Base-by-base conservation (phyloP, 495 filamentous ascomycete genomes). In the Annulohypoxylon stygium region DNA sequence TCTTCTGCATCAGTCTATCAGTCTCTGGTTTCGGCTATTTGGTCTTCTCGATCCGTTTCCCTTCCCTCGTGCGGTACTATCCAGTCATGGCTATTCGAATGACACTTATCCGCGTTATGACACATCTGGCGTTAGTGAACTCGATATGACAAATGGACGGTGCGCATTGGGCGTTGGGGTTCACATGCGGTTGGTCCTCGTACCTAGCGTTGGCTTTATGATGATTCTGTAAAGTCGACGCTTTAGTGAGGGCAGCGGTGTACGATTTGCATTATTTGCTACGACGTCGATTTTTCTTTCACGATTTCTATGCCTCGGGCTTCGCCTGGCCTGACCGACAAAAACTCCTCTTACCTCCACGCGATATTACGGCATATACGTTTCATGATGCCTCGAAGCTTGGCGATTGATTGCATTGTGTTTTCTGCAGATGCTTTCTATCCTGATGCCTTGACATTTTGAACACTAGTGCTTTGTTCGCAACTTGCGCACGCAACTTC, bases 21-120 rank as follows among this genome's bases (percentile, higher is more conserved):
- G 53, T 61, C 76, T 69, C 71, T 72, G 77, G 77, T 78, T 78
- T 66, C 71, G 61, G 69, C 72, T 75, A 51, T 63, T 70, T 51
- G 72, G 67, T 67, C 59, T 67, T 65, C 62, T 70, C 48, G 36
- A 23, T 70, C 64, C 47, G 36, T 50, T 63, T 61, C 67, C 67
- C 58, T 64, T 43, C 57, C 50, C 50, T 39, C 58, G 34, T 67
- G 63, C 36, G 43, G 26, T 63, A 18, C 48, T 58, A 50, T 74
- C 41, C 65, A 61, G 64, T 64, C 47, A 41, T 51, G 63, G 58
- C 48, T 57, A 45, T 64, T 75, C 67, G 43, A 75, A 75, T 54
- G n/a, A 63, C 45, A 67, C 71, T 70, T 61, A 58, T 65, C 67
- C 58, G 54, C 67, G 58, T 70, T 57, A 66, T 64, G 63, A 54